A percentile compares a stretch with the other conserved stretches of the same genome.
These are phyloP conservation scores for Shiraia bambusicola DNA, from an alignment of 2,329 filamentous ascomycete species.

Conservation along the genomic window DNA sequence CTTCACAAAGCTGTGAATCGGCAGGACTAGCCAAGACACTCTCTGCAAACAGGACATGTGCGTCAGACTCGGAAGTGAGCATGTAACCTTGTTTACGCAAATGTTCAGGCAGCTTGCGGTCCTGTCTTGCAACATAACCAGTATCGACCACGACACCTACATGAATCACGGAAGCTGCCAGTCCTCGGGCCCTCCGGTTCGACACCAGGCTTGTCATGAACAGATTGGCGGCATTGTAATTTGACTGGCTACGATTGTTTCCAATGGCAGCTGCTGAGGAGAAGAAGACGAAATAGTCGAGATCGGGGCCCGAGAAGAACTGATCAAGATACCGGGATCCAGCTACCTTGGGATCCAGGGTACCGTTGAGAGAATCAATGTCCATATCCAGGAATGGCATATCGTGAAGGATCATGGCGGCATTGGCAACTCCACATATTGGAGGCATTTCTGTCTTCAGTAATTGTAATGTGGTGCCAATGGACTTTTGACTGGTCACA, in stretches of 20 bases:
- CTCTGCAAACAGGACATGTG: conserved; percentile 19
- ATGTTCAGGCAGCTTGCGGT: no score
- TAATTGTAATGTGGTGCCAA: background rate
- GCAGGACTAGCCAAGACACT: conserved; percentile 6
- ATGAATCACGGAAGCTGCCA: conserved; percentile 38
- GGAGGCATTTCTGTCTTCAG: conserved; percentile 1
- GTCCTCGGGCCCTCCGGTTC: conserved; percentile 42
- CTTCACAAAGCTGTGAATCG: no score
- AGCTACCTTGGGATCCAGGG: conserved; percentile 19
- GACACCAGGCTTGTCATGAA: conserved; percentile 47
- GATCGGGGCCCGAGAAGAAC: conserved; percentile 6
- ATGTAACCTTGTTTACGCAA: background rate
- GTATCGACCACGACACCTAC: conserved; percentile 45
- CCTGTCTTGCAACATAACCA: conserved; percentile 42
- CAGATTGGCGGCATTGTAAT: conserved; percentile 25
- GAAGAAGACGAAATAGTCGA: conserved; percentile 32
- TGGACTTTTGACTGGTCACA: conserved; percentile 3
- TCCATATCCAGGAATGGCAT: conserved; percentile 9
- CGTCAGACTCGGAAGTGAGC: conserved; percentile 17
- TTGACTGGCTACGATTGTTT: conserved; percentile 20
- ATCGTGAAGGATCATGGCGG: conserved; percentile 27
- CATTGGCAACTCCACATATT: conserved; percentile 15
- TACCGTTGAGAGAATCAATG: conserved; percentile 2
- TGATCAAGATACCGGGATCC: conserved; percentile 19
- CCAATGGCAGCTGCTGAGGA: conserved; percentile 17